Percentiles rank a stretch among this genome's conserved stretches.
Evolutionary conservation across 1,139 yeast species (phyloP).

Genomic region (Debaryomyces sp.): DNA sequence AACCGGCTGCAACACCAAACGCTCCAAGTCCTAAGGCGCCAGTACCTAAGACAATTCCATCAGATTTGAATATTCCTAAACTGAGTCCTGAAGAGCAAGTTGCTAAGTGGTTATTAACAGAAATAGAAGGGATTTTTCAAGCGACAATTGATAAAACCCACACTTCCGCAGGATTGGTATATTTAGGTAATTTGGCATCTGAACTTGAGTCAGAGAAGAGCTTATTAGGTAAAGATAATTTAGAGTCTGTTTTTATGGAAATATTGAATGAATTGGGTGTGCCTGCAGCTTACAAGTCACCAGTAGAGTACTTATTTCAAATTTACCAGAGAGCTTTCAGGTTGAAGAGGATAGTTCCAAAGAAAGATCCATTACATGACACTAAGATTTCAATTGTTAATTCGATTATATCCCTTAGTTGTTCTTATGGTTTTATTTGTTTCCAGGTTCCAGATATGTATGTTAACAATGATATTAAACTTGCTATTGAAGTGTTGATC

Average conservation of each 20-base stretch:
- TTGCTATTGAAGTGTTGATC: slow-evolving; percentile 32
- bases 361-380: slow-evolving; percentile 40
- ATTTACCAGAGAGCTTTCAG: slow-evolving; percentile 45
- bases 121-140: slow-evolving; percentile 41
- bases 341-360: slow-evolving; percentile 42
- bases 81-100: slow-evolving; percentile 21
- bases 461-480: slow-evolving; percentile 37
- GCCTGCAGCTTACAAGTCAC: slow-evolving; percentile 26
- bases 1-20: slow-evolving; percentile 5
- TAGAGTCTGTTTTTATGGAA: slow-evolving; percentile 58
- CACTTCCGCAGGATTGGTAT: slow-evolving; percentile 20
- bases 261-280: slow-evolving; percentile 55
- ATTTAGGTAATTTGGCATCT: slow-evolving; percentile 39
- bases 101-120: slow-evolving; percentile 31
- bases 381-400: slow-evolving; percentile 44
- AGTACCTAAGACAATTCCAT: slow-evolving; percentile 1
- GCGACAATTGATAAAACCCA: slow-evolving; percentile 30
- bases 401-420: slow-evolving; percentile 54
- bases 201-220: slow-evolving; percentile 35
- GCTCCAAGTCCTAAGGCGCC: slow-evolving; percentile 6
- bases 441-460: slow-evolving; percentile 75
- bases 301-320: slow-evolving; percentile 50
- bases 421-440: slow-evolving; percentile 70
- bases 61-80: slow-evolving; percentile 8
- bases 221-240: slow-evolving; percentile 26